Percentiles rank a stretch among this genome's conserved stretches.
Conservation (phyloP, 2,329 filamentous ascomycete species). For the Davidsoniella virescens region DNA sequence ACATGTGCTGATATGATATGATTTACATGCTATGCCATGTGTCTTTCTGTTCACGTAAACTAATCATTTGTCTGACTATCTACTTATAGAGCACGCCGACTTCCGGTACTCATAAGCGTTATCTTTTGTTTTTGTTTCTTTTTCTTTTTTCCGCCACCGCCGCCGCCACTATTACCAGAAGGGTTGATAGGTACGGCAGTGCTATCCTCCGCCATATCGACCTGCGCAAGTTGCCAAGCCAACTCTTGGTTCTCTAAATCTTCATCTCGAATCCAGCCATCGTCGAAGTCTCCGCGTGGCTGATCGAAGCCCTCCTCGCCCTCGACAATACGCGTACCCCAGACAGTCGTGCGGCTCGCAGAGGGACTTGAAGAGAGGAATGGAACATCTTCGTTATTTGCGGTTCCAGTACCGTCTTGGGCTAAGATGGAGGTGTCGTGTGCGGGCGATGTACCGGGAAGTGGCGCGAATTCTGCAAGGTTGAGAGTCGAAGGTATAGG, state of each 20-base stretch:
- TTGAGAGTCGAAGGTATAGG: slow-evolving; percentile 17
- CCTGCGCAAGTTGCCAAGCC: slow-evolving; percentile 40
- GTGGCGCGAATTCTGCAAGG: slow-evolving; percentile 47
- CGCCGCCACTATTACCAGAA: too few species aligned
- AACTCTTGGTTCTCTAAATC: slow-evolving; percentile 47
- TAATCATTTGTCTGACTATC: neutral
- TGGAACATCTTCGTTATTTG: too few species aligned
- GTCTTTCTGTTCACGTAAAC: neutral
- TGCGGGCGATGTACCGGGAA: slow-evolving; percentile 37
- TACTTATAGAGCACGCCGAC: slow-evolving; percentile 29
- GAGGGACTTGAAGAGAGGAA: too few species aligned
- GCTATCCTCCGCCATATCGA: slow-evolving; percentile 23
- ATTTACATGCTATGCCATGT: neutral
- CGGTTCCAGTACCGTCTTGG: slow-evolving; percentile 30
- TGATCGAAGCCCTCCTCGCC: slow-evolving; percentile 32
- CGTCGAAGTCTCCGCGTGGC: slow-evolving; percentile 31
- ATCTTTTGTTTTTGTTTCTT: slow-evolving; percentile 38
- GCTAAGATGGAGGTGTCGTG: slow-evolving; percentile 42
- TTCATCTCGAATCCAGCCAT: slow-evolving; percentile 78
- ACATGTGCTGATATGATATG: neutral
- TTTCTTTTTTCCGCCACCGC: neutral
- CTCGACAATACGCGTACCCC: slow-evolving; percentile 66
- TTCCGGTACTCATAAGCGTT: slow-evolving; percentile 52
- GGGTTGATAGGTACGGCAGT: too few species aligned
- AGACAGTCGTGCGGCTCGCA: slow-evolving; percentile 62